Evolutionary conservation across 371 early-diverging fungal genomes (phyloP).

Genomic region (Caulochytrium protostelioides): DNA sequence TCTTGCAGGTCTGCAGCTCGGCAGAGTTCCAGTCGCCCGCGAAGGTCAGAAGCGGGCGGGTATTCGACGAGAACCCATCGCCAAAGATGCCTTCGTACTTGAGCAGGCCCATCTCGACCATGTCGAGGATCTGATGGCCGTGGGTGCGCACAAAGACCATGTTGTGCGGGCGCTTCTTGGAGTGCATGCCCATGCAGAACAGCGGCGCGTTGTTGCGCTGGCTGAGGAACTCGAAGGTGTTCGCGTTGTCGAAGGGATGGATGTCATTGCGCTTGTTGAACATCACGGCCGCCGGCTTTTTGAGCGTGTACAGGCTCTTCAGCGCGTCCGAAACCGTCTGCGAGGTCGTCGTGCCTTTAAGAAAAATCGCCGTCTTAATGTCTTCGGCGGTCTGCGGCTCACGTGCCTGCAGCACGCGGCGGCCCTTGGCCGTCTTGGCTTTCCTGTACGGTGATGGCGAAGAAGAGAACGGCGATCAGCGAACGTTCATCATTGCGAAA

Average conservation of each 20-base stretch:
- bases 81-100: too few species aligned
- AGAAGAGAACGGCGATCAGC: too few species aligned
- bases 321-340: conserved; percentile 60
- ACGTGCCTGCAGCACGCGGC: conserved; percentile 61
- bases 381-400: conserved; percentile 80
- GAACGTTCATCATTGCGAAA: too few species aligned
- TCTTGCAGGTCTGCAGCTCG: conserved; percentile 30
- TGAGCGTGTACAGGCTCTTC: conserved; percentile 72
- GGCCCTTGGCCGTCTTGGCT: conserved; percentile 60
- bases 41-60: too few species aligned
- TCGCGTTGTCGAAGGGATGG: conserved; percentile 85
- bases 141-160: conserved; percentile 73
- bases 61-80: too few species aligned
- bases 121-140: conserved; percentile 76
- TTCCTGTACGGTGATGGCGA: too few species aligned
- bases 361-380: conserved; percentile 66
- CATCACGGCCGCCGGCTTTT: conserved; percentile 67
- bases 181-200: conserved; percentile 68
- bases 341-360: conserved; percentile 70
- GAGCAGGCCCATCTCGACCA: conserved; percentile 87
- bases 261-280: conserved; percentile 85
- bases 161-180: conserved; percentile 91
- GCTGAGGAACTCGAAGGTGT: conserved; percentile 72
- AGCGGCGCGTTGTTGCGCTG: conserved; percentile 84
- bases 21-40: background rate